Evolutionary conservation across 805 yeast genomes (phyloP), one percentile per base, ranked within the genome.

Genomic region (Saccharomyces cerevisiae): DNA sequence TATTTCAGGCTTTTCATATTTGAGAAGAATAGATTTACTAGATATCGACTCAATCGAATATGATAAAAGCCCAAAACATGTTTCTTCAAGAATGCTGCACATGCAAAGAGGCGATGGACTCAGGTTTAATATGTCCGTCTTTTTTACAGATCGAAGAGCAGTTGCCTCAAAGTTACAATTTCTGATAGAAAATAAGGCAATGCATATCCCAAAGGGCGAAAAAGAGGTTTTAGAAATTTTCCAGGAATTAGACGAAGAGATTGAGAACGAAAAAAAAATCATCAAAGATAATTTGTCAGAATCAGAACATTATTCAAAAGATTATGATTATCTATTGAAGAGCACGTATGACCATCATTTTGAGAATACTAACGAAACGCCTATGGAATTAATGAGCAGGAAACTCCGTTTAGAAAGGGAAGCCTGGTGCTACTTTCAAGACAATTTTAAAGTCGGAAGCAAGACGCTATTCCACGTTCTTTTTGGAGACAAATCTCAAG

Each of bases 391-490:
- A 4, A 36, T 36, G 43, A 36, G 43, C 24, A 21, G 43, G 9
- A 36, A 36, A 36, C 24, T 36, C 4, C 43, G 43, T 36, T 8
- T 36, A 17, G 43, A 36, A 36, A 17, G 9, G 24, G 43, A 36
- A 9, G 43, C 43, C 10, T 22, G 22, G 17, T 36, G 8, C 11
- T 36, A 36, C 17, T 36, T 36, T 17, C 43, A 36, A 17, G 43
- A 36, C 17, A 36, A 10, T 36, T 36, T 17, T 22, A n/a, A 21
- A 9, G 43, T 85, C 1, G 86, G 95, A 0, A 84, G 96, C 0
- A 88, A 85, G 61, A 95, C 95, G 0, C 62, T 92, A 30, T 85
- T 89, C 66, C 95, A 89, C 64, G 74, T 83, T 0, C 66, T 92
- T 55, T 80, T 86, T 60, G 99, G 98, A 17, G 94, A 89, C 58